These are phyloP conservation scores for Hymenoscyphus albidus DNA, from an alignment of 2,329 filamentous ascomycete species.

Conservation along the genomic window DNA sequence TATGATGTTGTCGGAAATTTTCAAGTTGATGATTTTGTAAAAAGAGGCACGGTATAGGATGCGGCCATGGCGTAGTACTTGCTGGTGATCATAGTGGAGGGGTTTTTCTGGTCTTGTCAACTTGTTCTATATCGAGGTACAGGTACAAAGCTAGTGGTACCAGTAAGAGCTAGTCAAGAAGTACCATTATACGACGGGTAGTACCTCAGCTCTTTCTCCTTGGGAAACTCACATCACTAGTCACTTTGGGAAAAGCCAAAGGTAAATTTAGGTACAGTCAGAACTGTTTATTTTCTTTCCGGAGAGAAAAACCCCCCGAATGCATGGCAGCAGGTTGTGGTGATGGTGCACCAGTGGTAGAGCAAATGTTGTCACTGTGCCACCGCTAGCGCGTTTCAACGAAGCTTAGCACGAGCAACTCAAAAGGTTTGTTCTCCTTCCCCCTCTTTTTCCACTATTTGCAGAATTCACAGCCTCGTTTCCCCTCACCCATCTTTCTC, in stretches of 20 bases:
- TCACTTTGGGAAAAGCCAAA: not conserved
- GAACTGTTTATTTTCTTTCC: not conserved
- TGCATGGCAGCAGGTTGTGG: too few relatives aligned
- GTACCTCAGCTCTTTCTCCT: not conserved
- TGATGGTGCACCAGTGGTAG: not conserved
- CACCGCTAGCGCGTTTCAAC: slow-evolving; percentile 2
- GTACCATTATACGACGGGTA: slow-evolving; percentile 1
- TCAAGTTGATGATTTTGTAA: not conserved
- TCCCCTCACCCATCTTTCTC: not conserved
- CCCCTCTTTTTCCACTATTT: not conserved
- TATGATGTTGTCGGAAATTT: not conserved
- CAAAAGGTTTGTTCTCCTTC: not conserved
- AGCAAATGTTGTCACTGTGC: not conserved
- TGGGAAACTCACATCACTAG: not conserved
- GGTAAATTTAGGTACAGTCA: slow-evolving; percentile 1
- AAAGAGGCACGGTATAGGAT: not conserved
- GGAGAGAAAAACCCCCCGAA: not conserved
- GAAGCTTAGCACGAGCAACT: not conserved
- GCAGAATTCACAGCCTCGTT: slow-evolving; percentile 1
- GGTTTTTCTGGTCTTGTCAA: not conserved
- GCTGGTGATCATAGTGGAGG: not conserved
- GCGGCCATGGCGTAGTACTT: not conserved
- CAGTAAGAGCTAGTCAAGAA: not conserved
- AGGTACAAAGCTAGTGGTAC: not conserved
- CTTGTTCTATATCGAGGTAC: not conserved